Evolutionary conservation across 1,284 basidiomycete species (phyloP).

Genomic region (Porodaedalea pini): DNA sequence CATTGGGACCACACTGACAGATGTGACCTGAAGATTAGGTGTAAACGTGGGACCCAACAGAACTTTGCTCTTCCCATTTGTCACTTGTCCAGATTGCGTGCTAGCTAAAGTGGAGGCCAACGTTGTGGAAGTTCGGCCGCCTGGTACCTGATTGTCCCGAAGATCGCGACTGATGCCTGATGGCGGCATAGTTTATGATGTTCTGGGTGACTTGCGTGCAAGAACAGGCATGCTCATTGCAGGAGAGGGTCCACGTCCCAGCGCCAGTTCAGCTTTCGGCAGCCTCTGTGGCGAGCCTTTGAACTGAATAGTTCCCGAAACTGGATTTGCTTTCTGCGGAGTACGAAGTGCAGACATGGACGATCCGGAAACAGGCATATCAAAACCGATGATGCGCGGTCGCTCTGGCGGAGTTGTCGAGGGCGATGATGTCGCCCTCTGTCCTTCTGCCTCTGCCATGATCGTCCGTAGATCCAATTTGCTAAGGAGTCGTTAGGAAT

Average conservation of each 20-base stretch:
- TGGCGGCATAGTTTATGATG: neutral
- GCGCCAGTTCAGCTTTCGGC: neutral
- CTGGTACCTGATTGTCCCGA: neutral
- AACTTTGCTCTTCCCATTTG: conserved; percentile 26
- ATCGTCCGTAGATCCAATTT: conserved; percentile 80
- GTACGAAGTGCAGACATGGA: neutral
- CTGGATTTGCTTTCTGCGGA: neutral
- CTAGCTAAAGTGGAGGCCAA: neutral
- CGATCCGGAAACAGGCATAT: conserved; percentile 16
- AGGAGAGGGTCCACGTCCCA: neutral
- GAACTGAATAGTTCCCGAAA: neutral
- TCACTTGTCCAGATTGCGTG: conserved; percentile 11
- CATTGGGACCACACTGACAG: conserved; percentile 28
- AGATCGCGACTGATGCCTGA: conserved; percentile 7
- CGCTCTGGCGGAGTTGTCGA: conserved; percentile 8
- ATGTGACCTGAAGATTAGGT: conserved; percentile 45
- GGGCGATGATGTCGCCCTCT: neutral
- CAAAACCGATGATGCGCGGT: conserved; percentile 8
- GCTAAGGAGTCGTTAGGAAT: neutral
- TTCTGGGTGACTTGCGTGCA: neutral
- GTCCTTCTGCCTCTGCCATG: conserved; percentile 71
- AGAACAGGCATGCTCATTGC: neutral
- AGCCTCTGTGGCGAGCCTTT: conserved; percentile 15
- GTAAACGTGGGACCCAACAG: conserved; percentile 58
- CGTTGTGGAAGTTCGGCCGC: neutral